Percentiles rank a stretch among this genome's conserved stretches.
Conservation (phyloP, 306 rosid genomes). For the Prunus mira region DNA sequence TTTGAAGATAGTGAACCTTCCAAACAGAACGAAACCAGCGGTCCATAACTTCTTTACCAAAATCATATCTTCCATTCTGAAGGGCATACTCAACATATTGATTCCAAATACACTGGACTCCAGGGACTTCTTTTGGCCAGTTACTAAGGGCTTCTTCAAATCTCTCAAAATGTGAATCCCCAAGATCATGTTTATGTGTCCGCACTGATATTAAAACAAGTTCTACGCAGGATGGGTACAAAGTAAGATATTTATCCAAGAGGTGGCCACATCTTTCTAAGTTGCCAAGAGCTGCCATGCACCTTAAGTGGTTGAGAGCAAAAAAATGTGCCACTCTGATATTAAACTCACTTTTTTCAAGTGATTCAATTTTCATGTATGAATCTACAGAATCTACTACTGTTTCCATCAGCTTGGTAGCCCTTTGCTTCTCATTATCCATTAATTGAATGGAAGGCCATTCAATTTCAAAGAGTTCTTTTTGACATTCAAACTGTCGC, state of each 20-base stretch:
- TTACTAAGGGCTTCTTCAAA: conserved; percentile 66
- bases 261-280: conserved; percentile 44
- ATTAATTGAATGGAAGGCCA: conserved; percentile 60
- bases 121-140: conserved; percentile 85
- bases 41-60: conserved; percentile 59
- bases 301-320: conserved; percentile 76
- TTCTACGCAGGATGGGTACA: conserved; percentile 76
- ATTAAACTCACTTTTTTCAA: conserved; percentile 37
- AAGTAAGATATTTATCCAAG: conserved; percentile 61
- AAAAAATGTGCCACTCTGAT: conserved; percentile 59
- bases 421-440: conserved; percentile 65
- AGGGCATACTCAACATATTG: conserved; percentile 70
- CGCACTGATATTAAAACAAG: conserved; percentile 55
- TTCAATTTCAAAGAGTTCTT: conserved; percentile 67
- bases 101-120: conserved; percentile 87
- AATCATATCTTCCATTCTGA: conserved; percentile 43
- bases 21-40: conserved; percentile 70
- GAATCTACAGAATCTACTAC: conserved; percentile 57
- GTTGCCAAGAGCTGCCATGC: conserved; percentile 65
- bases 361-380: conserved; percentile 44
- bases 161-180: conserved; percentile 40
- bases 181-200: conserved; percentile 36
- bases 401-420: conserved; percentile 54
- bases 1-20: conserved; percentile 34
- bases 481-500: conserved; percentile 79